A percentile compares a stretch with the other conserved stretches of the same genome.
Evolutionary conservation across 2,329 filamentous ascomycete species (phyloP).

Genomic region (Pseudophaeomoniella oleicola): DNA sequence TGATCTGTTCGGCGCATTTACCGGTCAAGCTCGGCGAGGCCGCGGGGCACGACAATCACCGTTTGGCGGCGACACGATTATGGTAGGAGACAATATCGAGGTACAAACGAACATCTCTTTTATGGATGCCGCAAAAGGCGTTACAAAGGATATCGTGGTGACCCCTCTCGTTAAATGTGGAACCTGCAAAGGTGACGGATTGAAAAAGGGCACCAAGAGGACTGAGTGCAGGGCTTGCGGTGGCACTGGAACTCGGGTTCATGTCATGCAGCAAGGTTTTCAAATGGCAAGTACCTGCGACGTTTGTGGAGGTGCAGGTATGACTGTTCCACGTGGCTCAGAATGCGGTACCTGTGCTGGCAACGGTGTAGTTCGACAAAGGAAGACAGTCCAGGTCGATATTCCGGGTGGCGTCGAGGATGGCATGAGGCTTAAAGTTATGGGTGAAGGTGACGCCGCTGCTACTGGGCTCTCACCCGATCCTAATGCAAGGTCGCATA

Average conservation of each 20-base stretch:
- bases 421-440: constrained; percentile 78
- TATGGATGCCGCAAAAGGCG: constrained; percentile 88
- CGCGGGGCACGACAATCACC: constrained; percentile 44
- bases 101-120: constrained; percentile 88
- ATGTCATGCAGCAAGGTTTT: constrained; percentile 84
- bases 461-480: constrained; percentile 56
- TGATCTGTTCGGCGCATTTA: constrained; percentile 82
- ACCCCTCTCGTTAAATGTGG: constrained; percentile 68
- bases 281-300: constrained; percentile 88
- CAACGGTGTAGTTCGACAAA: constrained; percentile 69
- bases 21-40: constrained; percentile 46
- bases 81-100: constrained; percentile 94
- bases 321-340: constrained; percentile 59
- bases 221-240: constrained; percentile 65
- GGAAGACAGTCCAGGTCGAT: constrained; percentile 72
- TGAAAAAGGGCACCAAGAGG: constrained; percentile 67
- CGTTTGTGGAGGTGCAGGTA: constrained; percentile 65
- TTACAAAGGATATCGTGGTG: constrained; percentile 73
- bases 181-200: constrained; percentile 67
- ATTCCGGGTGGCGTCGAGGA: constrained; percentile 94
- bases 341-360: constrained; percentile 72
- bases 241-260: constrained; percentile 73
- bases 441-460: constrained; percentile 76
- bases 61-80: constrained; percentile 57
- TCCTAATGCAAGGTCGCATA: constrained; percentile 48